Evolutionary conservation across 495 filamentous ascomycete genomes (phyloP).

Genomic region (Cenococcum geophilum): DNA sequence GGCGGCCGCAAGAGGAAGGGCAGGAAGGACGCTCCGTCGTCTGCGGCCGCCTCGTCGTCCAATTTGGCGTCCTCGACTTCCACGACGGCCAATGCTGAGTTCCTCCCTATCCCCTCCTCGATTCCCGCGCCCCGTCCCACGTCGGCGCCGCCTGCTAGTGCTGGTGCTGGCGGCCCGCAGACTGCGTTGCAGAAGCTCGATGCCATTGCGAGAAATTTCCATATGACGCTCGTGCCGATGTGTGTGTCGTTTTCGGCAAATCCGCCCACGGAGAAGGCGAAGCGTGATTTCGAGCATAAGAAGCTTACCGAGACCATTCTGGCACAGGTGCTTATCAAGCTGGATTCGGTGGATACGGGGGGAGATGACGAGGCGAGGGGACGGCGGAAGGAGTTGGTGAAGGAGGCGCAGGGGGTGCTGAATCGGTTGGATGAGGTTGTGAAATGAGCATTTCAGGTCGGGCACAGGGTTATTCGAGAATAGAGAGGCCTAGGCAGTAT

Average conservation of each 20-base stretch:
- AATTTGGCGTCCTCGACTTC: slow-evolving; percentile 31
- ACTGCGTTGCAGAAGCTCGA: slow-evolving; percentile 66
- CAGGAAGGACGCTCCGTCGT: slow-evolving; percentile 13
- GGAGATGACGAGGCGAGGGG: slow-evolving; percentile 24
- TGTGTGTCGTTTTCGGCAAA: slow-evolving; percentile 56
- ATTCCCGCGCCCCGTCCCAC: slow-evolving; percentile 44
- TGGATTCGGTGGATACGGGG: slow-evolving; percentile 29
- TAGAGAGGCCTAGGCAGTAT: too few species aligned
- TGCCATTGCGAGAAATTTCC: slow-evolving; percentile 60
- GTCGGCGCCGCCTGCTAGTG: slow-evolving; percentile 17
- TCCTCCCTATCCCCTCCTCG: slow-evolving; percentile 24
- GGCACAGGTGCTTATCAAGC: slow-evolving; percentile 67
- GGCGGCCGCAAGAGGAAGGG: slow-evolving; percentile 26
- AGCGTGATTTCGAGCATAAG: slow-evolving; percentile 69
- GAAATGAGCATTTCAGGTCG: neutral
- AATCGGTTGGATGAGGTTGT: slow-evolving; percentile 22
- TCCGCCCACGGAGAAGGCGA: slow-evolving; percentile 65
- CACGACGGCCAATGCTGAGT: slow-evolving; percentile 13
- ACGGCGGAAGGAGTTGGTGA: slow-evolving; percentile 28
- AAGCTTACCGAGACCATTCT: slow-evolving; percentile 78
- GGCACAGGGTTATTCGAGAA: neutral
- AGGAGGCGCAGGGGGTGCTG: slow-evolving; percentile 29
- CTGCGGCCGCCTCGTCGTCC: slow-evolving; percentile 22
- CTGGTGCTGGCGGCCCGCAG: slow-evolving; percentile 41
- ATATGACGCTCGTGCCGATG: slow-evolving; percentile 57